Evolutionary conservation across 345 rosid genomes (phyloP), one percentile per base, ranked within the genome.

Genomic region (Eucalyptus tenuipes): DNA sequence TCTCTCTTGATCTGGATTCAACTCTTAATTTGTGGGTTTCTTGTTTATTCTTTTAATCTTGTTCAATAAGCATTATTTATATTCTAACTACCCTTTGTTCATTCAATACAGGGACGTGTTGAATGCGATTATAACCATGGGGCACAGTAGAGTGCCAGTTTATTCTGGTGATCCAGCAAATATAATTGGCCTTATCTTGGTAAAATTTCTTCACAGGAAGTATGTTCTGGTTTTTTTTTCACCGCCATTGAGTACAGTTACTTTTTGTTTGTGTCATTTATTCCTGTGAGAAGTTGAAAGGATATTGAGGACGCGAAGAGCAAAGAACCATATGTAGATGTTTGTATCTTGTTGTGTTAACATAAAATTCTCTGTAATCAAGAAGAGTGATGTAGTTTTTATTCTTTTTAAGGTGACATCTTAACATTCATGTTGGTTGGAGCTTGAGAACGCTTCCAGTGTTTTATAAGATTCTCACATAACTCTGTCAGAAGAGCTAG

Each of bases 1-100:
- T 97, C 94, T 95, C 99, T 90, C 99, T 97, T 91, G 99, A 96
- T 94, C 94, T 97, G 94, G 98, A 96, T 92, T 93, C 99, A 92
- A 92, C 92, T 92, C 98, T 97, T 93, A 94, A 93, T 95, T 92
- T 96, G 98, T 97, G 97, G 94, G 98, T 93, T 91, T 92, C 90
- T 86, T 82, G 81, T 85, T 61, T 42, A 50, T 91, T 91, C 90
- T 85, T 55, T 86, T n/a, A 68, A 37, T 86, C 71, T 53, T 89
- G 37, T 49, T 90, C 85, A 53, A 8, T 81, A 33, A 29, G 49
- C 52, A 81, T 91, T 61, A 86, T 57, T 82, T 91, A 71, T 90
- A 64, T 84, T 47, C 47, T 90, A 48, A 87, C 86, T 87, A 44
- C 89, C 88, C 45, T 55, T 64, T 52, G 87, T 50, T 52, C 82